These are phyloP conservation scores for Leucogyrophana mollusca DNA, from an alignment of 768 basidiomycete genomes.

Conservation along the genomic window DNA sequence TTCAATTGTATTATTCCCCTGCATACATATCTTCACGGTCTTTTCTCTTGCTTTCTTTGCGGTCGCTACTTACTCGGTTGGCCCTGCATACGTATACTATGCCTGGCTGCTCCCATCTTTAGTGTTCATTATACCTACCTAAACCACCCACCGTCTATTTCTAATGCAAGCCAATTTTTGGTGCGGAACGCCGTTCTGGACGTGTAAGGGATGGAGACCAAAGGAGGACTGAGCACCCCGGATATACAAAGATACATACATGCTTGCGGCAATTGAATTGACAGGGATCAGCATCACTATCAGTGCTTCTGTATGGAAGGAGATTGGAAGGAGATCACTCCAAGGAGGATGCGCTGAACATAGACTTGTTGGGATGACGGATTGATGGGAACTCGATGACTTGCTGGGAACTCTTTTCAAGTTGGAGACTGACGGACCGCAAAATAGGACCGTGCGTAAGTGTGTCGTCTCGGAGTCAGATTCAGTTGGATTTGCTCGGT, in stretches of 20 bases:
- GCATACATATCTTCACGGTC: slow-evolving; percentile 19
- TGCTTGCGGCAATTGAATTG: no score
- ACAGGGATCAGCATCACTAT: not conserved
- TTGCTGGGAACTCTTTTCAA: no score
- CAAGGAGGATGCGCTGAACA: not conserved
- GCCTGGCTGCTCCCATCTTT: slow-evolving; percentile 21
- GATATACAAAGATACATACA: no score
- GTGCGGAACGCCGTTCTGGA: slow-evolving; percentile 1
- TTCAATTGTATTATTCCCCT: slow-evolving; percentile 36
- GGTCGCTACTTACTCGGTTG: slow-evolving; percentile 21
- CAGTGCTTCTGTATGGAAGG: not conserved
- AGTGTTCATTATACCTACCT: slow-evolving; percentile 33
- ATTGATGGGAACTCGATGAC: not conserved
- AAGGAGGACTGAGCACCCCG: no score
- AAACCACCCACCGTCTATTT: slow-evolving; percentile 26
- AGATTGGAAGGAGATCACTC: not conserved
- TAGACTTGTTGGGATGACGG: not conserved
- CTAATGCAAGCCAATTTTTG: slow-evolving; percentile 21
- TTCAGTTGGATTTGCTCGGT: no score
- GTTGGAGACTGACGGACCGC: no score
- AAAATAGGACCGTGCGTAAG: no score
- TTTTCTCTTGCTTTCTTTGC: slow-evolving; percentile 16
- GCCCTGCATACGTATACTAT: slow-evolving; percentile 16
- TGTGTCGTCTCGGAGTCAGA: no score
- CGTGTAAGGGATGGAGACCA: not conserved